Base-by-base conservation (phyloP, 805 yeast species). In the Nakazawaea holstii region DNA sequence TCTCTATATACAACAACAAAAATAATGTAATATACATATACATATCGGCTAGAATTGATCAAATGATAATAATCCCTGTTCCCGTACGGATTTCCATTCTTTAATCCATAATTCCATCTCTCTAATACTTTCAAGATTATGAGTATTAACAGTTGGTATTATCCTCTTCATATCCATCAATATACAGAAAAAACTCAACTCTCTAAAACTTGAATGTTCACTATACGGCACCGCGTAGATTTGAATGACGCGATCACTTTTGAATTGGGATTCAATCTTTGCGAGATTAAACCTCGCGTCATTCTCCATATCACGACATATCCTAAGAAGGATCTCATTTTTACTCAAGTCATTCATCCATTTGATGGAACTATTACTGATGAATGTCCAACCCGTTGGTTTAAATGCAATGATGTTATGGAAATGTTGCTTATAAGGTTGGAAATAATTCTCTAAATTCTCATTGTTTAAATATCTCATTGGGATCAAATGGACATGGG, bases 331-430 rank as follows among this genome's bases (percentile, higher is more conserved):
- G 3, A 54, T 44, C 38, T 52, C 51, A 10, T 29, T 11, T 28
- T 49, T 37, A 6, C 40, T 28, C 37, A 48, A 26, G 8, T 42
- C 50, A 11, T 40, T 35, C 53, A 54, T 51, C 57, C 57, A 54
- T 41, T 51, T 51, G 5, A 41, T 20, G n/a, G 54, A 48, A 6
- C 43, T 36, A 36, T 45, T 47, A 20, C 62, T 61, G 13, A 69
- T 58, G 60, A 77, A 84, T 1, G 89, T 73, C 98, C 98, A 94
- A 0, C 98, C 98, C 0, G 97, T 90, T 0, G 98, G 97, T 43
- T 79, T 70, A 32, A 87, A 69, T 0, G 87, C 96, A n/a, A 86
- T 70, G 37, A 88, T 73, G 41, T 79, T 70, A 45, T 80, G 80
- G 59, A 76, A 84, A 37, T 68, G 64, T 27, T 60, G 64, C 35